Evolutionary conservation across 2,329 filamentous ascomycete species (phyloP), one percentile per base, ranked within the genome.

Genomic region (Chaetomiaceae sp.): DNA sequence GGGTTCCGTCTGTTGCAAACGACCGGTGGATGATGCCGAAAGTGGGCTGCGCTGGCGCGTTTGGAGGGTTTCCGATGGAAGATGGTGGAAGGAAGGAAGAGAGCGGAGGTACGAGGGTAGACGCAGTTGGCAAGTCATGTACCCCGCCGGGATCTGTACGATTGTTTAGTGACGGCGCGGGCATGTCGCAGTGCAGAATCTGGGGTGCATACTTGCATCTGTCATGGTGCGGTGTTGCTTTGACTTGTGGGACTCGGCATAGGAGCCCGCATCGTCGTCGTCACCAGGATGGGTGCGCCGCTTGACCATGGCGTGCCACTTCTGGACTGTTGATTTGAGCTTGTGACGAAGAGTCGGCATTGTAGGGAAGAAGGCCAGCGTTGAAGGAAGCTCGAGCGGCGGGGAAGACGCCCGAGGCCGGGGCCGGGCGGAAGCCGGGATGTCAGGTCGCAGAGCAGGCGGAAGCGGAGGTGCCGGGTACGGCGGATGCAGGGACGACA

Each of bases 331-430:
- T n/a, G 50, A 39, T 16, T 50, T 44, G 7, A 59, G 16, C 37
- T 47, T 56, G 21, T 40, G 41, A 30, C 40, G 38, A 13, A 59
- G 17, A 19, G 54, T 48, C 14, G 51, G 30, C 57, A 59, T 59
- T 14, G 42, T 40, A 12, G 46, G 14, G 12, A 14, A 16, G 31
- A 14, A 21, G 14, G 5, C 14, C 30, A n/a, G 42, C 30, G 31
- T 35, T 30, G 10, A 16, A 34, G n/a, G n/a, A n/a, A n/a, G n/a
- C n/a, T n/a, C n/a, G n/a, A n/a, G n/a, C n/a, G n/a, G n/a, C n/a
- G n/a, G n/a, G n/a, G n/a, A n/a, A n/a, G n/a, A n/a, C n/a, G n/a
- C n/a, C n/a, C n/a, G n/a, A n/a, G n/a, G n/a, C n/a, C n/a, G n/a
- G n/a, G n/a, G n/a, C n/a, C n/a, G n/a, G n/a, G n/a, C n/a, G n/a